Evolutionary conservation across 2,329 filamentous ascomycete species (phyloP), one percentile per base, ranked within the genome.

Genomic region (Phoma herbarum): DNA sequence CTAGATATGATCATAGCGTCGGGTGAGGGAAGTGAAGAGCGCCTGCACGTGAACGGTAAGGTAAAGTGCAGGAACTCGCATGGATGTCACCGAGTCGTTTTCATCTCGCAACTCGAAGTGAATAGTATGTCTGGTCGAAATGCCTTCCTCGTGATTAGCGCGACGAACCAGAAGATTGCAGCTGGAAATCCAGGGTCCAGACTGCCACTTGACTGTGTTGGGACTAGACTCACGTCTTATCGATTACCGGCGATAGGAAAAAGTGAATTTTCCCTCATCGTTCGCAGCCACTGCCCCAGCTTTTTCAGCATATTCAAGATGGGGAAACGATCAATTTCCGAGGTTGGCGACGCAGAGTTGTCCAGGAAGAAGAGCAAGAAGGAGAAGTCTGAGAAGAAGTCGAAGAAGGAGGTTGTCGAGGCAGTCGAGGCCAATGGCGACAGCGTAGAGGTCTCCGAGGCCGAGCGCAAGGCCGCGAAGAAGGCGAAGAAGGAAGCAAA

Each of bases 381-480:
- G 46, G 72, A 75, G 51, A 76, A 75, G 59, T 71, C 64, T 48
- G 71, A 74, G 46, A 74, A 72, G 60, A 55, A 63, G 23, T 63
- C 61, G 28, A 72, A 68, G 52, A 53, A 62, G 9, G 54, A 63
- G 28, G 52, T 54, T 6, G 49, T 52, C 14, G 65, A 63, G 31
- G 69, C 63, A n/a, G 51, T 61, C 22, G 67, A 68, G 50, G 57
- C 63, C 12, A 68, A 70, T 59, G 67, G 62, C 44, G 67, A 47
- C 46, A 59, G 44, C 29, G 57, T 64, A 63, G 65, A 56, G 20
- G 37, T 54, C 14, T 62, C 62, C 7, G 73, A 80, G 65, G 79
- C 75, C 3, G 78, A 78, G 65, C 75, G 74, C 44, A 81, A 81
- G 64, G 77, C 78, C 4, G 72, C 72, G 29, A 79, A 78, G 65